Percentiles rank a stretch among this genome's conserved stretches.
phyloP scores from a whole-genome alignment of 73 alveolate genomes.

The Tetrahymena thermophila region DNA sequence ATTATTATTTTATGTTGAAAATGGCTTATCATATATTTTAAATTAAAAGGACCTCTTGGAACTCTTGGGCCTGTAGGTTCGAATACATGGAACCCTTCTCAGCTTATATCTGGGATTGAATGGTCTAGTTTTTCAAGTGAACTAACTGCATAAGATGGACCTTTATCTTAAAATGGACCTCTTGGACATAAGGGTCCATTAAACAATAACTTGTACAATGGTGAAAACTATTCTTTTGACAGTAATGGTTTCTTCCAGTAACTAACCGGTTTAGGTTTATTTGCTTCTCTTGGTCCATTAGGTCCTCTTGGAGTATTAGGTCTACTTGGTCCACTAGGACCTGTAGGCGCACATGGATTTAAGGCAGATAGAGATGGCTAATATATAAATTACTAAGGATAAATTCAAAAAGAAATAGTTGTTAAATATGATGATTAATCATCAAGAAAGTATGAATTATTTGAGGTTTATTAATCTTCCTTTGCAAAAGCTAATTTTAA shows the following conservation, averaged over 20 bases:
- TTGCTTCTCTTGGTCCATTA: constrained; percentile 15
- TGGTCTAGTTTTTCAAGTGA: background rate
- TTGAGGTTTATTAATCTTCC: background rate
- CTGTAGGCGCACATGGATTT: constrained; percentile 24
- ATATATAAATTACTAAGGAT: background rate
- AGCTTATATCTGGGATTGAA: background rate
- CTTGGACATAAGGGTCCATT: background rate
- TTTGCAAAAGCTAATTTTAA: background rate
- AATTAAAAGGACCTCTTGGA: background rate
- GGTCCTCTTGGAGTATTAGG: constrained; percentile 39
- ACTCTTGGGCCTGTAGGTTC: background rate
- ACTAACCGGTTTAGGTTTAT: constrained; percentile 24
- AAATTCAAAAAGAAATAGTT: background rate
- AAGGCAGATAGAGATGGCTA: constrained; percentile 12
- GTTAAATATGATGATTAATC: background rate
- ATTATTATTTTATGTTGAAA: background rate
- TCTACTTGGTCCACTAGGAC: constrained; percentile 1
- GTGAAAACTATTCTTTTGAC: background rate
- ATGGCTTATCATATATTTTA: background rate
- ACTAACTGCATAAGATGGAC: background rate
- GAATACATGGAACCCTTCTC: background rate
- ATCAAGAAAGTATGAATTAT: background rate
- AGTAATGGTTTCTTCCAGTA: constrained; percentile 1
- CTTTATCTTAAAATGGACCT: background rate
- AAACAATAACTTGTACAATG: background rate